Evolutionary conservation across 2,329 filamentous ascomycete species (phyloP), one percentile per base, ranked within the genome.

Genomic region (Ceratocystis cubensis): DNA sequence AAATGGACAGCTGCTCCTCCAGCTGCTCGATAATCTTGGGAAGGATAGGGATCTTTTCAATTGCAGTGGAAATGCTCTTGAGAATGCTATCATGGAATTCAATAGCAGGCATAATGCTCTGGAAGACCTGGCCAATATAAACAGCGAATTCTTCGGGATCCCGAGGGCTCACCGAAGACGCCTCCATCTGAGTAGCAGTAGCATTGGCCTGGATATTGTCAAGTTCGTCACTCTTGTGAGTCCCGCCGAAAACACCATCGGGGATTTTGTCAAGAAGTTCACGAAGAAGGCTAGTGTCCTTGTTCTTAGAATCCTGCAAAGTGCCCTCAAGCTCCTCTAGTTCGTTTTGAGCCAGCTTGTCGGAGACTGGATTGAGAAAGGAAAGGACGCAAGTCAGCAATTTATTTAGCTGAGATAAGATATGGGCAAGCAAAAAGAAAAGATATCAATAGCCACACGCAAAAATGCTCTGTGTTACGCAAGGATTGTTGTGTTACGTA

Each of bases 311-410:
- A 65, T 84, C 80, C 73, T 87, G 75, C 61, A 96, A 86, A 20
- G 89, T 88, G n/a, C 87, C 88, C 75, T 96, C 89, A 10, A 96
- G 85, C 72, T 91, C 87, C 73, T 95, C 84, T 66, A 97, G 86
- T 74, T 97, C 93, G 69, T 89, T 94, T 74, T 96, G 92, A 37
- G 88, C 92, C 68, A 92, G 80, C 78, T 96, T 96, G 76, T 96
- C 92, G 48, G 88, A 88, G 64, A 96, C 84, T 84, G 46, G 22
- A 30, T 46, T 33, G 1, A 28, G 28, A n/a, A 17, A 56, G 50
- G 15, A 56, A 56, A 30, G 25, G 13, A n/a, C 7, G 17, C 15
- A 25, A n/a, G 53, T 30, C 15, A 15, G 53, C n/a, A 25, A 57
- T 5, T n/a, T 28, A 33, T 57, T 33, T 25, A 28, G 22, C 22